Percentiles rank a stretch among this genome's conserved stretches.
These are phyloP conservation scores for Nigrospora oryzae DNA, from an alignment of 2,329 filamentous ascomycete genomes.

Conservation along the genomic window DNA sequence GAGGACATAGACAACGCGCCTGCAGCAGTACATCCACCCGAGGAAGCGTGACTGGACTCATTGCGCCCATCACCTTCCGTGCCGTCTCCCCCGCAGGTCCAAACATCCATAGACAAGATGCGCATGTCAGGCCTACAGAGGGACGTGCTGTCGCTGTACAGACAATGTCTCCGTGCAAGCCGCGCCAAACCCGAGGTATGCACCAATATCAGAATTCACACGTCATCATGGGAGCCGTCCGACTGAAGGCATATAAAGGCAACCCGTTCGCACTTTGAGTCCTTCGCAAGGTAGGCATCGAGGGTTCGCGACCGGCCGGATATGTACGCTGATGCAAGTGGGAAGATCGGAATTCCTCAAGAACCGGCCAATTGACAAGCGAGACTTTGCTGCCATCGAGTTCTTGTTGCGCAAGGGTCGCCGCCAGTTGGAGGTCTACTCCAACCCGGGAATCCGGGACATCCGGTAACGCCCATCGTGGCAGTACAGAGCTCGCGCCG, in stretches of 20 bases:
- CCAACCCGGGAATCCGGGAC: slow-evolving; percentile 72
- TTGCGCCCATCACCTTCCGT: too few species aligned
- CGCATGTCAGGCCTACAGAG: slow-evolving; percentile 81
- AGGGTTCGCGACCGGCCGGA: background rate
- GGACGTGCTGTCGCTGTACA: slow-evolving; percentile 80
- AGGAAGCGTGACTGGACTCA: too few species aligned
- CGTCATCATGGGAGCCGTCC: background rate
- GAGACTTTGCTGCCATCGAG: slow-evolving; percentile 80
- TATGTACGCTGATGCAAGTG: background rate
- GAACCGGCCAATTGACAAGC: slow-evolving; percentile 61
- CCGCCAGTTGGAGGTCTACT: slow-evolving; percentile 74
- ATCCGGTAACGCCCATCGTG: slow-evolving; percentile 34
- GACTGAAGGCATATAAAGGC: slow-evolving; percentile 27
- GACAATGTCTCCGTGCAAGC: slow-evolving; percentile 73
- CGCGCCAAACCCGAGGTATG: slow-evolving; percentile 70
- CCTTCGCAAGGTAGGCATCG: slow-evolving; percentile 48
- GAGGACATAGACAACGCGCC: too few species aligned
- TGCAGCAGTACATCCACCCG: too few species aligned
- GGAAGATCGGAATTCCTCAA: slow-evolving; percentile 68
- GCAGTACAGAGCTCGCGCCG: background rate
- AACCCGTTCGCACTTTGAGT: slow-evolving; percentile 51
- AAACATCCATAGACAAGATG: slow-evolving; percentile 15
- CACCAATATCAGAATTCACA: slow-evolving; percentile 7
- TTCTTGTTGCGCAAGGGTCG: slow-evolving; percentile 75
- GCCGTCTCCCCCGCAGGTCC: too few species aligned